Conservation (phyloP, 331 rosid species). For the Pyracantha coccinea region DNA sequence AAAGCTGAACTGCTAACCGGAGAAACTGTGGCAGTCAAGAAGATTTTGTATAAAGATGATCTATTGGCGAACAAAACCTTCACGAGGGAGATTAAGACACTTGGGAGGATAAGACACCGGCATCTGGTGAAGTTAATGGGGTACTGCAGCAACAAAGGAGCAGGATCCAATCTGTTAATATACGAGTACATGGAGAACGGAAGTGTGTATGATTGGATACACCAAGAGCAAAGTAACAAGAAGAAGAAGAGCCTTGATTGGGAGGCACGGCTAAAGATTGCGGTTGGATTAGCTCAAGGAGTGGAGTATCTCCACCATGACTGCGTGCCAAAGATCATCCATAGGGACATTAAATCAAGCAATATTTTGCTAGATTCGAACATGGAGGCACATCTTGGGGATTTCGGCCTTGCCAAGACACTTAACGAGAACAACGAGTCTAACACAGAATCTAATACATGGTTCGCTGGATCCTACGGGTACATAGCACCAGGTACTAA, state of each 20-base stretch:
- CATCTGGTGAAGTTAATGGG: conserved; percentile 85
- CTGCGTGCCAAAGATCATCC: conserved; percentile 71
- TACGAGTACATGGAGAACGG: conserved; percentile 91
- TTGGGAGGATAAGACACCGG: conserved; percentile 77
- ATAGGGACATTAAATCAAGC: conserved; percentile 80
- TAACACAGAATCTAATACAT: conserved; percentile 52
- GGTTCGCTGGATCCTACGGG: conserved; percentile 86
- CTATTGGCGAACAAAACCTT: conserved; percentile 63
- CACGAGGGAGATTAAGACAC: conserved; percentile 66
- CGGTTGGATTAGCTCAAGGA: conserved; percentile 74
- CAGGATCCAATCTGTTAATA: conserved; percentile 60
- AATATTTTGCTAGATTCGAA: conserved; percentile 66
- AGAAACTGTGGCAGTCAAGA: conserved; percentile 82
- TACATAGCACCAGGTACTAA: conserved; percentile 82
- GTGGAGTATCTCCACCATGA: conserved; percentile 89
- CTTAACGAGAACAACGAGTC: conserved; percentile 50
- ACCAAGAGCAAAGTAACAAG: conserved; percentile 29
- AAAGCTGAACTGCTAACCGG: conserved; percentile 57
- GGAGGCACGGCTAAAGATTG: conserved; percentile 73
- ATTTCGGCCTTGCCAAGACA: conserved; percentile 76
- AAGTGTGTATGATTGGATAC: conserved; percentile 89
- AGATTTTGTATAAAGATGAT: conserved; percentile 65
- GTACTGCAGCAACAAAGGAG: conserved; percentile 59
- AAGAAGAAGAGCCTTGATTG: conserved; percentile 67
- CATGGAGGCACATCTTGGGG: conserved; percentile 92